These are phyloP conservation scores for Suillus brevipes DNA, from an alignment of 768 basidiomycete species.

Conservation along the genomic window DNA sequence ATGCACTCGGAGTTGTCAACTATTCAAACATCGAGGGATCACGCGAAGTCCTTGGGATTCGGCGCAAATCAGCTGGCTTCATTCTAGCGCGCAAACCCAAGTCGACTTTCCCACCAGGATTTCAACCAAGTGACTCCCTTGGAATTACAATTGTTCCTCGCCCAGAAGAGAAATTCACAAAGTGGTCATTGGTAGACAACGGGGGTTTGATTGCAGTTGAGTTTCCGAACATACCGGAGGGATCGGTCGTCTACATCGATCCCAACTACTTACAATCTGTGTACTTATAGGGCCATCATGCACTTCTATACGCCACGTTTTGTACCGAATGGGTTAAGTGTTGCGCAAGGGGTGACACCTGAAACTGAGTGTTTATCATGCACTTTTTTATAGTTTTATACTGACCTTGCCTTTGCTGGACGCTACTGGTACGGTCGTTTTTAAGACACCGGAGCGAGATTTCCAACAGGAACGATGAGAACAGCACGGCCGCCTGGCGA, in stretches of 20 bases:
- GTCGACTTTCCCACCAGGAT: background rate
- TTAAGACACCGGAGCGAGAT: background rate
- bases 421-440: background rate
- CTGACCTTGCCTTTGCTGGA: background rate
- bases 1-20: background rate
- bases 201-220: background rate
- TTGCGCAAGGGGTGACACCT: background rate
- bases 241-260: background rate
- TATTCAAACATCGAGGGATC: background rate
- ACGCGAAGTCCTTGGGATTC: background rate
- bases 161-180: background rate
- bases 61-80: background rate
- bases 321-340: background rate
- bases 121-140: background rate
- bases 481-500: conserved; percentile 73
- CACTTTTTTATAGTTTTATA: background rate
- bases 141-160: background rate
- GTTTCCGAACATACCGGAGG: background rate
- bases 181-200: background rate
- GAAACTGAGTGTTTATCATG: background rate
- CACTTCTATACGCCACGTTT: background rate
- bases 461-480: background rate
- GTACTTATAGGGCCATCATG: background rate
- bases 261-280: background rate
- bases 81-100: background rate